Evolutionary conservation across 768 basidiomycete genomes (phyloP).

Genomic region (Baorangia bicolor): DNA sequence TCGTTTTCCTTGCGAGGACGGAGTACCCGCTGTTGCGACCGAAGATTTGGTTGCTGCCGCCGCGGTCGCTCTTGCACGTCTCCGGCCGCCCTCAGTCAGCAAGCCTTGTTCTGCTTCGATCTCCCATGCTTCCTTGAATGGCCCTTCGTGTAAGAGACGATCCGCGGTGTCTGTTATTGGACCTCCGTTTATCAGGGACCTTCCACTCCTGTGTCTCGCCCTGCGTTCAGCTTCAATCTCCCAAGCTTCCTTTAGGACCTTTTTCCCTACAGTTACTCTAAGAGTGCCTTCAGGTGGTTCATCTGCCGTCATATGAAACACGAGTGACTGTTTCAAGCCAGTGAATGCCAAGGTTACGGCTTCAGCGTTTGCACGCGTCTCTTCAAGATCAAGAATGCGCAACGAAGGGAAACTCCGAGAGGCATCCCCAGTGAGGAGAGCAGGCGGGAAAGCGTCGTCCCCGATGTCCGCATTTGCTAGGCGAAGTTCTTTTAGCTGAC

Average conservation of each 20-base stretch:
- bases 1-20: slow-evolving; percentile 17
- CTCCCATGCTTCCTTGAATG: slow-evolving; percentile 74
- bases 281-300: slow-evolving; percentile 52
- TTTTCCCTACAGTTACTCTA: slow-evolving; percentile 66
- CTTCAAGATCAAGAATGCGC: slow-evolving; percentile 60
- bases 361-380: slow-evolving; percentile 57
- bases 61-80: slow-evolving; percentile 53
- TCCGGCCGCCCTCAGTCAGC: slow-evolving; percentile 69
- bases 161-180: not conserved
- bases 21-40: slow-evolving; percentile 8
- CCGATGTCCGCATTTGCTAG: slow-evolving; percentile 57
- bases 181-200: slow-evolving; percentile 26
- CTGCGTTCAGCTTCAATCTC: slow-evolving; percentile 71
- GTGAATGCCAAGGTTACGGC: slow-evolving; percentile 45
- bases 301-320: slow-evolving; percentile 53
- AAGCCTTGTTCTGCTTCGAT: slow-evolving; percentile 75
- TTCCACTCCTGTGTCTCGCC: slow-evolving; percentile 40
- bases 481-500: slow-evolving; percentile 55
- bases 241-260: slow-evolving; percentile 72
- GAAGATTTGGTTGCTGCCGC: slow-evolving; percentile 40
- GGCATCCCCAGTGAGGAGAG: slow-evolving; percentile 15
- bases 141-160: slow-evolving; percentile 22
- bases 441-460: slow-evolving; percentile 53
- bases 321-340: slow-evolving; percentile 48
- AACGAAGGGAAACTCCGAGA: slow-evolving; percentile 49